Evolutionary conservation across 352 stramenopile genomes (phyloP), one percentile per base, ranked within the genome.

Genomic region (Phytophthora cactorum): DNA sequence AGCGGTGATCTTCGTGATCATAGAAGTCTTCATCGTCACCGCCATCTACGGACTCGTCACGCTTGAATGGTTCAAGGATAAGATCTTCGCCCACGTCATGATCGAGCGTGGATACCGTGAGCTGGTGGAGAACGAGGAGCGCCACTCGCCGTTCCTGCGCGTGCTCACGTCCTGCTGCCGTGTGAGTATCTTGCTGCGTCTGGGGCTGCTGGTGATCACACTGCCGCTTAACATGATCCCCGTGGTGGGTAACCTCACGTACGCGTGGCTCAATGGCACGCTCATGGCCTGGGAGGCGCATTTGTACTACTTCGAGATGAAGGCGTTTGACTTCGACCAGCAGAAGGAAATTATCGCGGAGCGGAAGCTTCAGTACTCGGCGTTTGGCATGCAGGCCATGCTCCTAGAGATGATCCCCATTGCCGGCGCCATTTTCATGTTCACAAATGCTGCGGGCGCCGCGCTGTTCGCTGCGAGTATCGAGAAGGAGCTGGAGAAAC

Each of bases 281-380:
- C 63, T 90, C 28, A 70, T 84, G 59, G 78, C 69, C 4, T 90
- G 81, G 81, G 81, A 90, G 59, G 66, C 74, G 22, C 79, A 88
- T 28, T 63, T 86, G 51, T 84, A 81, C 64, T 90, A 86, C 53
- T 88, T 90, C 63, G 78, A 86, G 59, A 77, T 88, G 65, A 84
- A 82, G 31, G 72, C 70, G 1, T 78, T 78, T 10, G 34, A 63
- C 17, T 88, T 84, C 58, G 70, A 76, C 5, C 69, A 86, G 49
- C 81, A 90, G 50, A 79, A 81, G 59, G 60, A 67, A 10, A 70
- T 87, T 36, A 59, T 90, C 1, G 43, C 75, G 1, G 38, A 70
- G 32, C 77, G 68, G 36, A 74, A 72, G 44, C 14, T 81, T 7
- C 68, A 86, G 49, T 90, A 88, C 62, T 76, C 79, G 34, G 56